Conservation (phyloP, 805 yeast species). For the Ogataea nitratoaversa region DNA sequence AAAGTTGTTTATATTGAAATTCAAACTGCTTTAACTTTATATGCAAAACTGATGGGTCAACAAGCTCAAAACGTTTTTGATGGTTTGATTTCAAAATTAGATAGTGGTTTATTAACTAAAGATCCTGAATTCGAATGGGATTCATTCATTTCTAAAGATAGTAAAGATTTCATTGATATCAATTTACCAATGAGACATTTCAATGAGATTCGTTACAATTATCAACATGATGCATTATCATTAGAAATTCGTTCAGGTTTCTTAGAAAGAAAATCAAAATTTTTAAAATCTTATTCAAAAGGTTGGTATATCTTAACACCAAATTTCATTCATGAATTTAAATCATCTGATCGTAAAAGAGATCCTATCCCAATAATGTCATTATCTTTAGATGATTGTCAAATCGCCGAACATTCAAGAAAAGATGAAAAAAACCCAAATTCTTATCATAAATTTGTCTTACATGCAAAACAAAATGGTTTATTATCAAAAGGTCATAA, state of each 20-base stretch:
- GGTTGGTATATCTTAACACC: constrained; percentile 93
- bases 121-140: constrained; percentile 88
- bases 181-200: constrained; percentile 56
- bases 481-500: constrained; percentile 78
- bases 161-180: constrained; percentile 59
- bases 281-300: constrained; percentile 80
- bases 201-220: constrained; percentile 59
- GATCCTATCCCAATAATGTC: constrained; percentile 85
- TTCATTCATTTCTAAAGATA: constrained; percentile 68
- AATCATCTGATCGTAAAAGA: constrained; percentile 72
- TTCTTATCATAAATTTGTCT: constrained; percentile 68
- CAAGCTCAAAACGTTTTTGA: constrained; percentile 72
- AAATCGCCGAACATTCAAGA: constrained; percentile 76
- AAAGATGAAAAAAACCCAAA: constrained; percentile 55
- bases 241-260: constrained; percentile 69
- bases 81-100: constrained; percentile 59
- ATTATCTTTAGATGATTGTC: constrained; percentile 71
- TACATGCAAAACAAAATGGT: constrained; percentile 72
- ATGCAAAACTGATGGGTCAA: constrained; percentile 65
- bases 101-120: constrained; percentile 65
- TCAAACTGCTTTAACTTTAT: constrained; percentile 73
- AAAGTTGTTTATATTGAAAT: constrained; percentile 82
- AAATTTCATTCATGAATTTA: constrained; percentile 84
- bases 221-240: constrained; percentile 67
- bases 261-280: constrained; percentile 87